Conservation (phyloP, 2,329 filamentous ascomycete genomes). For the Chrysoporthe austroafricana region DNA sequence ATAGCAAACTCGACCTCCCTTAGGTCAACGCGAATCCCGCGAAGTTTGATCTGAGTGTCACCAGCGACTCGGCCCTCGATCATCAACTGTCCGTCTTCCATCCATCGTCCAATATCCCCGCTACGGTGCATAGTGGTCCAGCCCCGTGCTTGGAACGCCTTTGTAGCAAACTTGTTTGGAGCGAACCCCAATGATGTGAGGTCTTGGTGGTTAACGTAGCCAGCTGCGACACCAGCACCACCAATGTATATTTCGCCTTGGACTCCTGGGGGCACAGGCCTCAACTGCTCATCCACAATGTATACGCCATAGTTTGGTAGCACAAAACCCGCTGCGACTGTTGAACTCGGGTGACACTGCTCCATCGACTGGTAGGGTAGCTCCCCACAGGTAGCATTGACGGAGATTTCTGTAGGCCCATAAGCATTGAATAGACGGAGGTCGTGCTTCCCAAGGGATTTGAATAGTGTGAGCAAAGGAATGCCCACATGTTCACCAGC, state of each 20-base stretch:
- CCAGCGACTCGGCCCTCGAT: conserved; percentile 44
- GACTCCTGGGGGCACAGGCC: conserved; percentile 38
- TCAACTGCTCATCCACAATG: conserved; percentile 42
- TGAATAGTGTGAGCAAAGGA: conserved; percentile 14
- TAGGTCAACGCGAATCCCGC: conserved; percentile 38
- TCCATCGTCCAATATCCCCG: conserved; percentile 44
- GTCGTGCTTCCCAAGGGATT: not conserved
- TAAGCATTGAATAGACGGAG: conserved; percentile 30
- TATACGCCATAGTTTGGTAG: conserved; percentile 43
- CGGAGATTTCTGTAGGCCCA: conserved; percentile 21
- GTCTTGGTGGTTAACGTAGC: conserved; percentile 40
- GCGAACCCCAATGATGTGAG: too few species aligned
- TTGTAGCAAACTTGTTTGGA: too few species aligned
- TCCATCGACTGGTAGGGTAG: too few species aligned
- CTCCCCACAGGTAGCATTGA: too few species aligned
- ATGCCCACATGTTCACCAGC: too few species aligned
- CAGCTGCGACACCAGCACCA: conserved; percentile 44
- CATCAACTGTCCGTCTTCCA: conserved; percentile 39
- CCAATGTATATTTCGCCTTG: conserved; percentile 46
- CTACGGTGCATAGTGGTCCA: conserved; percentile 43
- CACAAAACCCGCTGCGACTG: not conserved
- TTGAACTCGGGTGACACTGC: too few species aligned
- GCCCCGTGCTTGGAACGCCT: not conserved
- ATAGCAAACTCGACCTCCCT: conserved; percentile 34
- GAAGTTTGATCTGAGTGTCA: conserved; percentile 51